Base-by-base conservation (phyloP, 1,139 yeast species). In the Lodderomyces orthopsilosis region DNA sequence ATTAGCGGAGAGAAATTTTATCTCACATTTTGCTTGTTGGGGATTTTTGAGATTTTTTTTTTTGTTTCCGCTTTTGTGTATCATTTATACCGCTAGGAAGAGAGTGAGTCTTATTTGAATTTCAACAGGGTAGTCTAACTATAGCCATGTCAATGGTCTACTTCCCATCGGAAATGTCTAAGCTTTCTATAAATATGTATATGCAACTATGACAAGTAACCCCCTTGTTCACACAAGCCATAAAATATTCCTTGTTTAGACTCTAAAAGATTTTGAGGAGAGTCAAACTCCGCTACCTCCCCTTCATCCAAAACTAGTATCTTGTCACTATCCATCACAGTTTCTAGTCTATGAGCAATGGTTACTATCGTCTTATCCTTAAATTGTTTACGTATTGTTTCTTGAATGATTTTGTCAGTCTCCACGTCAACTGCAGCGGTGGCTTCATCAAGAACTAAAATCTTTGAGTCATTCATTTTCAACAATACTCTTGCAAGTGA, bases 391-490 rank as follows among this genome's bases (percentile, higher is more conserved):
- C 91, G 70, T 35, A 87, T 85, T 0, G 94, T 85, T 49, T 81
- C 79, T 62, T 86, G 95, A 42, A 86, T 79, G 43, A 85, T 74
- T 50, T 75, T 75, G 55, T 86, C 95, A 0, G 95, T 87, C 56
- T 84, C 85, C 15, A 83, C 80, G 59, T 87, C 95, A 24, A 87
- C 91, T 2, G 93, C 85, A 0, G 95, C 91, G 0, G 95, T 87
- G 1, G 95, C 95, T 62, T 87, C 95, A 57, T 87, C 95, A 38
- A 87, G 65, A 15, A 87, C 77, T 45, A 87, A 65, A 23, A 86
- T 77, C 47, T 75, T 79, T 2, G 90, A 79, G 12, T 75, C 71
- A 41, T 54, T 62, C 52, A 86, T 72, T 42, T 54, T 62, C 49
- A 86, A 66, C 39, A 87, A 65, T 0, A 91, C 94, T 44, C 95